Percentiles rank a stretch among this genome's conserved stretches.
These are phyloP conservation scores for Omphalea diandra DNA, from an alignment of 441 rosid genomes.

Conservation along the genomic window DNA sequence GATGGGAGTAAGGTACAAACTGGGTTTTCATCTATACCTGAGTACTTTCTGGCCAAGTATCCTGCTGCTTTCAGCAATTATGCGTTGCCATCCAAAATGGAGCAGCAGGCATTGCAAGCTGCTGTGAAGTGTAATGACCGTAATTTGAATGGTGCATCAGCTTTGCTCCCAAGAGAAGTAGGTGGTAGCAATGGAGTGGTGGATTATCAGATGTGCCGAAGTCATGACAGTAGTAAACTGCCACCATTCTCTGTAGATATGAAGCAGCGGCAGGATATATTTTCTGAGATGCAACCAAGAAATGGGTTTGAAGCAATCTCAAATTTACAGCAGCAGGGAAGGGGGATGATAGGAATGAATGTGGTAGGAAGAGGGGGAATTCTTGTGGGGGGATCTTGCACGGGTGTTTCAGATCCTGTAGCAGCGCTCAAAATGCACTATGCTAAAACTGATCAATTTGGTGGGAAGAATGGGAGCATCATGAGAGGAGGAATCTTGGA, in stretches of 20 bases:
- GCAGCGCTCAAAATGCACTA: conserved; percentile 57
- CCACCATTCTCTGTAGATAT: conserved; percentile 40
- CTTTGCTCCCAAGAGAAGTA: conserved; percentile 37
- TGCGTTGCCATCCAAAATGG: conserved; percentile 38
- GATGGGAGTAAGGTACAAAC: conserved; percentile 83
- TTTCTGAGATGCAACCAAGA: conserved; percentile 37
- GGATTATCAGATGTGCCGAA: conserved; percentile 46
- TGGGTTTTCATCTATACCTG: conserved; percentile 67
- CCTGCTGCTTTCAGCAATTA: conserved; percentile 67
- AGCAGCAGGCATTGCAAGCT: conserved; percentile 44
- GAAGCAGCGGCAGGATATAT: conserved; percentile 48
- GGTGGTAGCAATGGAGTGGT: conserved; percentile 42
- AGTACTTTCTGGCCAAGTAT: conserved; percentile 68
- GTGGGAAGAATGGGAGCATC: conserved; percentile 44
- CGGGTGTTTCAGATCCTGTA: conserved; percentile 56
- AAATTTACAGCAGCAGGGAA: conserved; percentile 46
- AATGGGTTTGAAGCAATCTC: conserved; percentile 50
- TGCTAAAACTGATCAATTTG: conserved; percentile 43
- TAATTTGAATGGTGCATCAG: conserved; percentile 37
- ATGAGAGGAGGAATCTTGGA: conserved; percentile 61
- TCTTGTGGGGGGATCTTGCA: conserved; percentile 41
- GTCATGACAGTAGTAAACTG: conserved; percentile 36
- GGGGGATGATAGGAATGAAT: conserved; percentile 47
- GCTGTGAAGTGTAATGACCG: conserved; percentile 32
- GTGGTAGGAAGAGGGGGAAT: conserved; percentile 49